These are phyloP conservation scores for Diaporthe citri DNA, from an alignment of 2,329 filamentous ascomycete species.

Conservation along the genomic window DNA sequence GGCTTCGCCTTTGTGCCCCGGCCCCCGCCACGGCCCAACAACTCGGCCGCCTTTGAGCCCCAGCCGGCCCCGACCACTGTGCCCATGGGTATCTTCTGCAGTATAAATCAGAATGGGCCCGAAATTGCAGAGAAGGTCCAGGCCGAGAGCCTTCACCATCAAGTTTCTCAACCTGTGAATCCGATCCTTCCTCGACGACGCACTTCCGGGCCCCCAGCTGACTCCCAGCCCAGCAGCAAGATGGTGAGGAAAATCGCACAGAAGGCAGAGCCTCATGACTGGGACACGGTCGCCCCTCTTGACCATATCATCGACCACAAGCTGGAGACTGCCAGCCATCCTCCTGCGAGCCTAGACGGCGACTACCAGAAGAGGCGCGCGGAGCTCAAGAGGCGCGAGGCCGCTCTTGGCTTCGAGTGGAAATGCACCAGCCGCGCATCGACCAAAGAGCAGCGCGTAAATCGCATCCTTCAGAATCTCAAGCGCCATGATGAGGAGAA, in stretches of 20 bases:
- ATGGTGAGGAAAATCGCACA: not conserved
- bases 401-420: constrained; percentile 56
- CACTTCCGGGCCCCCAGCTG: constrained; percentile 15
- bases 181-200: constrained; percentile 33
- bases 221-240: constrained; percentile 33
- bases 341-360: constrained; percentile 17
- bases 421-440: constrained; percentile 50
- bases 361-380: constrained; percentile 51
- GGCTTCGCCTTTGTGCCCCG: constrained; percentile 14
- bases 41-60: constrained; percentile 5
- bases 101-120: constrained; percentile 37
- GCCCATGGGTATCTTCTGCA: constrained; percentile 25
- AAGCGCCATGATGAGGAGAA: constrained; percentile 51
- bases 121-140: constrained; percentile 33
- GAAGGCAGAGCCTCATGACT: constrained; percentile 1
- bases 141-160: constrained; percentile 24
- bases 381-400: constrained; percentile 50
- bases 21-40: constrained; percentile 5
- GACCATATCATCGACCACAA: constrained; percentile 35
- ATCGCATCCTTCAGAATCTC: constrained; percentile 56
- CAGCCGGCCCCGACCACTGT: not conserved
- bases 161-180: constrained; percentile 38
- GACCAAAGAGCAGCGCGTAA: constrained; percentile 52
- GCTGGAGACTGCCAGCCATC: not conserved
- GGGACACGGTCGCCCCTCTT: constrained; percentile 32